These are phyloP conservation scores for Ustilago loliicola DNA, from an alignment of 1,284 basidiomycete genomes.

Conservation along the genomic window DNA sequence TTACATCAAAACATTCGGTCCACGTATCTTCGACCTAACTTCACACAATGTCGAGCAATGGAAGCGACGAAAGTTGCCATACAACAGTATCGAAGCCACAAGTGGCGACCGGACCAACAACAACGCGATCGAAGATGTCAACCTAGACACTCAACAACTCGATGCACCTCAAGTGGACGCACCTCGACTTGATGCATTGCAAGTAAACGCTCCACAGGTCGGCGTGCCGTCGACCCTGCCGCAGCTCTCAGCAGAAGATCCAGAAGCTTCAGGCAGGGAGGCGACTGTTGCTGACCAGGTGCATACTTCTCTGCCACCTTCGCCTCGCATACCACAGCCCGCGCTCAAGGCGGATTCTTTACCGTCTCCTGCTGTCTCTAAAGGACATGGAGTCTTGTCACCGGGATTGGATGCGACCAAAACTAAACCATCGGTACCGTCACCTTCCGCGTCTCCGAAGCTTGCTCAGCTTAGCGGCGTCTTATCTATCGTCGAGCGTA, in stretches of 20 bases:
- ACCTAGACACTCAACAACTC: background rate
- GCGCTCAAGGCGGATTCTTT: background rate
- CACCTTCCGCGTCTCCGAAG: constrained; percentile 3
- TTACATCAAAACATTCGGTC: constrained; percentile 8
- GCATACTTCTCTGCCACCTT: background rate
- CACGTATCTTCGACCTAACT: constrained; percentile 6
- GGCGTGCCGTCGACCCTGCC: background rate
- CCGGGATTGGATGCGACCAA: background rate
- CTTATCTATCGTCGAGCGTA: background rate
- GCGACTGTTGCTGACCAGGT: background rate
- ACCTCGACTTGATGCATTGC: too few species aligned
- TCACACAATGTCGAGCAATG: constrained; percentile 13
- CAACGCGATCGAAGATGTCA: background rate
- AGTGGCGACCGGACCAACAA: background rate
- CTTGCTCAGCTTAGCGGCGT: constrained; percentile 14
- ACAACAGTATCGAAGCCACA: background rate
- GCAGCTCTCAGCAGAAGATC: background rate
- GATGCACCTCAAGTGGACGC: background rate
- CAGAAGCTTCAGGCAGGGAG: background rate
- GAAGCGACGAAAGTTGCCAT: background rate
- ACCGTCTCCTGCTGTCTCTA: too few species aligned
- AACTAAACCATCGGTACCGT: background rate
- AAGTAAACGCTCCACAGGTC: background rate
- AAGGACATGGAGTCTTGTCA: too few species aligned
- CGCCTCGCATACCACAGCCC: background rate